Percentiles rank a stretch among this genome's conserved stretches.
Evolutionary conservation across 2,329 filamentous ascomycete genomes (phyloP).

Genomic region (Fonsecaea pedrosoi): DNA sequence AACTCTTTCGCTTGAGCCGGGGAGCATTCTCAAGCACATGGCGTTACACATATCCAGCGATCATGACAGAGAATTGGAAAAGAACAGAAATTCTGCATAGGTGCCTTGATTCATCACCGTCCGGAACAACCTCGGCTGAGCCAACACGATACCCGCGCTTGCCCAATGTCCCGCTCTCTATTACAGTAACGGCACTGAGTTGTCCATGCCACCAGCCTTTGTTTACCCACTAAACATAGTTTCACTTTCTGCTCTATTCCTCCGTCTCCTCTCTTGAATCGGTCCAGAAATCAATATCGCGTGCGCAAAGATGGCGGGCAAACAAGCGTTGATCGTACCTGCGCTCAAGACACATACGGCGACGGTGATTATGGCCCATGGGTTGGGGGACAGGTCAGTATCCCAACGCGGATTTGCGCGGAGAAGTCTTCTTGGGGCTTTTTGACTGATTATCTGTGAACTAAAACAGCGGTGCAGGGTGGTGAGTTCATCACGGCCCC

Average conservation of each 20-base stretch:
- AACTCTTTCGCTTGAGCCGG: neutral
- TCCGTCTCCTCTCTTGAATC: neutral
- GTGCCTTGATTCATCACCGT: neutral
- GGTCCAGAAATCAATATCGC: neutral
- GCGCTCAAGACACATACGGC: slow-evolving; percentile 85
- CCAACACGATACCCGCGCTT: neutral
- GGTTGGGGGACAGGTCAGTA: slow-evolving; percentile 81
- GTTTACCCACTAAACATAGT: neutral
- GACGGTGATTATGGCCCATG: slow-evolving; percentile 93
- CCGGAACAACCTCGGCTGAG: slow-evolving; percentile 6
- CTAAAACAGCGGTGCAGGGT: slow-evolving; percentile 54
- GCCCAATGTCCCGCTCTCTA: neutral
- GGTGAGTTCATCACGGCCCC: slow-evolving; percentile 42
- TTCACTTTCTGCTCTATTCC: neutral
- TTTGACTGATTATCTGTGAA: neutral
- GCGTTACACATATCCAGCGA: neutral
- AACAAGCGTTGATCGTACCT: slow-evolving; percentile 70
- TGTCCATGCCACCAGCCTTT: neutral
- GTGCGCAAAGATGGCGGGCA: slow-evolving; percentile 24
- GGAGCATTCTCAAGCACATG: neutral
- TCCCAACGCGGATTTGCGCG: neutral
- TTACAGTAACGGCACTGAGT: neutral
- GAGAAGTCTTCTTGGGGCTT: neutral
- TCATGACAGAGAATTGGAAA: neutral
- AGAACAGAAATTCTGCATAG: neutral